Evolutionary conservation across 2,329 filamentous ascomycete genomes (phyloP), one percentile per base, ranked within the genome.

Genomic region (Phaeomoniella chlamydospora): DNA sequence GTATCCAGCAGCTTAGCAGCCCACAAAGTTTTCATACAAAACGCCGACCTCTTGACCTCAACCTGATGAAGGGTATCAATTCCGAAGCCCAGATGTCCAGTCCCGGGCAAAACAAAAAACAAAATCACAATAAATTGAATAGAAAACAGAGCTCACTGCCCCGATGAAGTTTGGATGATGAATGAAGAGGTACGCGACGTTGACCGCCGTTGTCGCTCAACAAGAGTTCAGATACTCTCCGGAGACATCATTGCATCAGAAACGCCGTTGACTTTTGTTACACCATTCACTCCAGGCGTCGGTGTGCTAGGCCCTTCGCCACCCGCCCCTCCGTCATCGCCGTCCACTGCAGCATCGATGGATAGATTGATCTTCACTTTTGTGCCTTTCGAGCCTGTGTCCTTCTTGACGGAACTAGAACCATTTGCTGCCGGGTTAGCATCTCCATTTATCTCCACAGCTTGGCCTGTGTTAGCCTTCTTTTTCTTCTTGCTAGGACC

Each of bases 401-500:
- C 22, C 22, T 26, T 26, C 22, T 26, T 26, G 9, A 26, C 22
- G n/a, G n/a, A 26, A 26, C 22, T n/a, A n/a, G 22, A 26, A 26
- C 22, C 22, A 26, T 26, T 26, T 6, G n/a, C n/a, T n/a, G 18
- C 32, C 4, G 16, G 10, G 13, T 12, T 6, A 4, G 14, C 32
- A 17, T 34, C 32, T 10, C 32, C 32, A 18, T 34, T 34, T 12
- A 34, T 13, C 9, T 34, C 32, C 9, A 34, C 16, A 9, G 32
- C 32, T 18, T 34, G 15, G 6, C 32, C 39, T 14, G 37, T 36
- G 14, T 40, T 34, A 15, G 35, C 39, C 19, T 48, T 49, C 35
- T 39, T 39, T 37, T 46, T 47, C 18, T 39, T 40, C 34, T 45
- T 43, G 26, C 44, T 34, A 4, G 32, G 32, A n/a, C 43, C 9